Evolutionary conservation across 2,329 filamentous ascomycete genomes (phyloP), one percentile per base, ranked within the genome.

Genomic region (Nemania sp.): DNA sequence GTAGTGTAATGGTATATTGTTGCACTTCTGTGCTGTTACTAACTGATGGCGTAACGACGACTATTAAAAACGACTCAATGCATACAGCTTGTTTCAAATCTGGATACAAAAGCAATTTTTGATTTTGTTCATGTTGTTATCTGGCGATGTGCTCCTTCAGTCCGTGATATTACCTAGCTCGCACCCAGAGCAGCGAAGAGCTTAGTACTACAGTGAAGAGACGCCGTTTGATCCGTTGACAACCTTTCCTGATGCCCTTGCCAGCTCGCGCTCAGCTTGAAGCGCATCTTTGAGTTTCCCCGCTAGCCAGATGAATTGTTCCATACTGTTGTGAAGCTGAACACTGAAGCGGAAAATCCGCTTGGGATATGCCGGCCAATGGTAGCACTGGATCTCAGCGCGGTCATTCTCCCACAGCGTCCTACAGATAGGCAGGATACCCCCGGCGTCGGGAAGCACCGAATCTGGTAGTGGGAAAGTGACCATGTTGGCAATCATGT

Each of bases 381-480:
- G 36, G 17, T 56, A 52, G 24, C 39, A 33, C 6, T 26, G 48
- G 11, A 56, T 52, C 1, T 41, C 42, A 15, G 36, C 42, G 3
- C 52, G 26, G 15, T 56, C 33, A 19, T 52, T 36, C 22, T 23
- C 9, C 52, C 52, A 55, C 17, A 55, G 52, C 4, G 17, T 47
- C 12, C 47, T 31, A 20, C 41, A 36, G 11, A 55, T 55, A 6
- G 52, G 52, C 9, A 55, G 17, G 31, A 55, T 55, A 6, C 52
- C 52, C 23, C 41, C 45, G 11, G 30, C 23, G 6, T 55, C 46
- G 3, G 52, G 47, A n/a, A 20, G 28, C 6, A 36, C 31, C 12
- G 52, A 55, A n/a, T 55, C 47, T 1, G 52, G 52, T 5, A 55
- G 36, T 8, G 52, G 52, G n/a, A 55, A 34, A 7, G 52, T 56